A percentile compares a stretch with the other conserved stretches of the same genome.
These are phyloP conservation scores for Globisporangium carolinianum DNA, from an alignment of 352 stramenopile species.

Conservation along the genomic window DNA sequence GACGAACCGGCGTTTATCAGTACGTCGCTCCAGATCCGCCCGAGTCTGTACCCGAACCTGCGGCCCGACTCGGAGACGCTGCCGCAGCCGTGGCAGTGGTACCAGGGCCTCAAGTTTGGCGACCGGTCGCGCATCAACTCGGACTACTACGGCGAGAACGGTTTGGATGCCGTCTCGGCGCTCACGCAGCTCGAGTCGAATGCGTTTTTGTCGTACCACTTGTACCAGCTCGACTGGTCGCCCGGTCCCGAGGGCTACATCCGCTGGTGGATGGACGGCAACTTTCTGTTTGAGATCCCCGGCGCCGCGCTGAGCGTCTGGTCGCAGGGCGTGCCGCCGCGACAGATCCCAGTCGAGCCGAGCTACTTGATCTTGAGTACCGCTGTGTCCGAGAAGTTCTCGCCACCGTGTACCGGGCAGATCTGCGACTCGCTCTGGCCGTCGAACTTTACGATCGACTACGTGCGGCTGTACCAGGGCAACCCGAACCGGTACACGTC, in stretches of 20 bases:
- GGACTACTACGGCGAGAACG: conserved; percentile 92
- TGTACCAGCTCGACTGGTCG: conserved; percentile 95
- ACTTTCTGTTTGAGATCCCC: conserved; percentile 92
- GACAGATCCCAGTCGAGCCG: conserved; percentile 92
- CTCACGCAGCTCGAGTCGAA: conserved; percentile 88
- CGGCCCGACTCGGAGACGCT: conserved; percentile 48
- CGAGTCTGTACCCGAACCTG: conserved; percentile 60
- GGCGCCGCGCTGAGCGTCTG: conserved; percentile 81
- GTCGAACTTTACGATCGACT: conserved; percentile 93
- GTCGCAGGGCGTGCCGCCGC: conserved; percentile 54
- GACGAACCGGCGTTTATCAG: conserved; percentile 89
- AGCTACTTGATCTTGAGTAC: conserved; percentile 98
- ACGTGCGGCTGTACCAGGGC: conserved; percentile 93
- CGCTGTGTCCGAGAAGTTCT: conserved; percentile 94
- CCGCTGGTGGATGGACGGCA: conserved; percentile 91
- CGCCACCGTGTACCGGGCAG: conserved; percentile 85
- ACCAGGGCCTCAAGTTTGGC: conserved; percentile 79
- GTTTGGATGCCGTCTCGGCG: conserved; percentile 93
- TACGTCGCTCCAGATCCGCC: conserved; percentile 91
- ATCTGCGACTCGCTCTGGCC: conserved; percentile 92
- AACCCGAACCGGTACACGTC: conserved; percentile 88
- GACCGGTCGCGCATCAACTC: conserved; percentile 89
- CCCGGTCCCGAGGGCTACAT: conserved; percentile 88
- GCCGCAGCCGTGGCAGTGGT: conserved; percentile 83
- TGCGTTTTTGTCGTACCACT: conserved; percentile 90